Conservation (phyloP, 2,329 filamentous ascomycete genomes). For the Stachybotrys elegans region DNA sequence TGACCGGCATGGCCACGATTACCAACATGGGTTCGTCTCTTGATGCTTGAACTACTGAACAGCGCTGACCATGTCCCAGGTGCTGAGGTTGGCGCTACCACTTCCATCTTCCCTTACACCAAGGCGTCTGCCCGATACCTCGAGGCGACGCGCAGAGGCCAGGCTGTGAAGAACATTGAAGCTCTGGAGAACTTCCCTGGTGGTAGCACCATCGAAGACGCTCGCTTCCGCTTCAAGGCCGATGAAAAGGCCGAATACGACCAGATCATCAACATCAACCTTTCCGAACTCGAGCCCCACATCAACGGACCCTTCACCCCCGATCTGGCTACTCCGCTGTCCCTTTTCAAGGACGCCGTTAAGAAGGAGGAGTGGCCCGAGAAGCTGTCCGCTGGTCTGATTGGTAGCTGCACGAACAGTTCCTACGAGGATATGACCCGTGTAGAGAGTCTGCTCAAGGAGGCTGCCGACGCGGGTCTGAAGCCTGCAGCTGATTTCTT, state of each 20-base stretch:
- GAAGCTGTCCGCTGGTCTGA: constrained; percentile 93
- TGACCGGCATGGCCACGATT: constrained; percentile 88
- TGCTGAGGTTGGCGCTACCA: constrained; percentile 89
- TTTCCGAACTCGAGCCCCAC: constrained; percentile 90
- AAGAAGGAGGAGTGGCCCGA: constrained; percentile 95
- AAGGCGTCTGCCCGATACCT: constrained; percentile 81
- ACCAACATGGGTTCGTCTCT: constrained; percentile 70
- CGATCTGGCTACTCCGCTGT: constrained; percentile 95
- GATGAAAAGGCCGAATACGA: constrained; percentile 89
- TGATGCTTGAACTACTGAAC: not conserved
- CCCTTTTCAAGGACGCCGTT: constrained; percentile 92
- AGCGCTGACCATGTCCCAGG: constrained; percentile 5
- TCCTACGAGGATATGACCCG: constrained; percentile 88
- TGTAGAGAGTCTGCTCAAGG: constrained; percentile 72
- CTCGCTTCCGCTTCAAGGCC: constrained; percentile 63
- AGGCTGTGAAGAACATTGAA: constrained; percentile 63
- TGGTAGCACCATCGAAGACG: constrained; percentile 36
- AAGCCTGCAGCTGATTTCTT: constrained; percentile 94
- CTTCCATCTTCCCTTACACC: constrained; percentile 91
- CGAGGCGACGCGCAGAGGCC: constrained; percentile 63
- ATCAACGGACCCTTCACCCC: constrained; percentile 99
- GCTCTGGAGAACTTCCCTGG: constrained; percentile 52
- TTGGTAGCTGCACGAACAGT: constrained; percentile 96
- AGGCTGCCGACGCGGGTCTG: constrained; percentile 85
- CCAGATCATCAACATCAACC: constrained; percentile 92